Conservation (phyloP, 768 basidiomycete species). For the Tulasnella sp. region DNA sequence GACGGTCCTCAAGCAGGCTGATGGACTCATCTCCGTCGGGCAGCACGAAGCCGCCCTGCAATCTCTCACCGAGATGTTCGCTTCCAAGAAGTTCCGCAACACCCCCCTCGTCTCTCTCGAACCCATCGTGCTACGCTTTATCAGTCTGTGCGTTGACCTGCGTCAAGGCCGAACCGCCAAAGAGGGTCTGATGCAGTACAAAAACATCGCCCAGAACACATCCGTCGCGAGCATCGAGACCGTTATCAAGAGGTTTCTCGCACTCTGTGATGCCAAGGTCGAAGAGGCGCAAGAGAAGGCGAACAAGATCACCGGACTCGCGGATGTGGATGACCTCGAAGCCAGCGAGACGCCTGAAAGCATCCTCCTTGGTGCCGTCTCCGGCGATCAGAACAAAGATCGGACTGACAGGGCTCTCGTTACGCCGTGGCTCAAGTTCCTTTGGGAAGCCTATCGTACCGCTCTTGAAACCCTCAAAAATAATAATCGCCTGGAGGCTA, state of each 20-base stretch:
- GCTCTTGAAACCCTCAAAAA: conserved; percentile 93
- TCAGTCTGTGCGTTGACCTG: conserved; percentile 93
- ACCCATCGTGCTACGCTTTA: conserved; percentile 90
- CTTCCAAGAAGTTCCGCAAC: conserved; percentile 84
- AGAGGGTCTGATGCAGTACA: conserved; percentile 93
- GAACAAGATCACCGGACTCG: conserved; percentile 48
- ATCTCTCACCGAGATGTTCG: conserved; percentile 83
- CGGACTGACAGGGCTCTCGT: conserved; percentile 89
- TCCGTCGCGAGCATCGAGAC: conserved; percentile 84
- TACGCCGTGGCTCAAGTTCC: conserved; percentile 93
- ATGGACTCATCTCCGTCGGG: conserved; percentile 84
- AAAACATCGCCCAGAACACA: conserved; percentile 92
- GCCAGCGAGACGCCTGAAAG: conserved; percentile 91
- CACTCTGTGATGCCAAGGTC: conserved; percentile 68
- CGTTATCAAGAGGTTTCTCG: conserved; percentile 78
- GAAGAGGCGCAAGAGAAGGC: conserved; percentile 79
- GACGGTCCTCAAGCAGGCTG: conserved; percentile 84
- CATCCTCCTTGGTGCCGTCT: conserved; percentile 80
- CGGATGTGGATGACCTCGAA: conserved; percentile 90
- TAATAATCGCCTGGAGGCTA: conserved; percentile 78
- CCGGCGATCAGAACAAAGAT: conserved; percentile 83
- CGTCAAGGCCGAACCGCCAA: conserved; percentile 88
- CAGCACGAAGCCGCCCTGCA: conserved; percentile 84
- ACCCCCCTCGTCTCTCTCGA: conserved; percentile 82
- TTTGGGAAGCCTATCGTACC: conserved; percentile 98